Evolutionary conservation across 2,329 filamentous ascomycete species (phyloP), one percentile per base, ranked within the genome.

Genomic region (Bimuria novae-zelandiae): DNA sequence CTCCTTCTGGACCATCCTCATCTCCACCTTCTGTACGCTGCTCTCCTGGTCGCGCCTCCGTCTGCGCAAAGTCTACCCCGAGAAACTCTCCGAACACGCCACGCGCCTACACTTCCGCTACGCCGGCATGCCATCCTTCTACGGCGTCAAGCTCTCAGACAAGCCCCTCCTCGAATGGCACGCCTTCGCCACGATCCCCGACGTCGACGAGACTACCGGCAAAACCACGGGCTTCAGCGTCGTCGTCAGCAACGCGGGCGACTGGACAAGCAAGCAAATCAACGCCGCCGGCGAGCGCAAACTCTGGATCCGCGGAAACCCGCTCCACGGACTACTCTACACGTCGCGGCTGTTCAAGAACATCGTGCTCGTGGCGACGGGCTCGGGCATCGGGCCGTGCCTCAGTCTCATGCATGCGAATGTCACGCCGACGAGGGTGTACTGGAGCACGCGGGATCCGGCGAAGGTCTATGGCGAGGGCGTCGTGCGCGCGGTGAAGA

Each of bases 361-460:
- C 8, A 51, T 61, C 46, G 52, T 67, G 32, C 35, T 67, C 33
- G 59, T 65, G 19, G 55, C 56, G 1, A 65, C 62, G 12, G 61
- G 62, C 12, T 60, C 60, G 5, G 59, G 62, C 12, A 67, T 65
- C 40, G 61, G 57, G 57, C 59, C 67, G 56, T 74, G 61, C 80
- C 45, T 76, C 67, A 36, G 53, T 17, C 84, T 84, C 5, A 79
- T 85, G 54, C 77, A 88, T 33, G 56, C 60, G 5, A 62, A 79
- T 41, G 76, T 76, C n/a, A 72, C 76, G 17, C 78, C 78, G 33
- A 79, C 78, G 43, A 83, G 86, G 23, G 80, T 90, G 17, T 78
- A 90, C 51, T 90, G 88, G 88, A 86, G 84, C 5, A 84, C 87
- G 0, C 78, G 82, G 1, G 76, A 79, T 29, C 88, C 88, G 0